Evolutionary conservation across 2,329 filamentous ascomycete genomes (phyloP), one percentile per base, ranked within the genome.

Genomic region (Penicillium sp.): DNA sequence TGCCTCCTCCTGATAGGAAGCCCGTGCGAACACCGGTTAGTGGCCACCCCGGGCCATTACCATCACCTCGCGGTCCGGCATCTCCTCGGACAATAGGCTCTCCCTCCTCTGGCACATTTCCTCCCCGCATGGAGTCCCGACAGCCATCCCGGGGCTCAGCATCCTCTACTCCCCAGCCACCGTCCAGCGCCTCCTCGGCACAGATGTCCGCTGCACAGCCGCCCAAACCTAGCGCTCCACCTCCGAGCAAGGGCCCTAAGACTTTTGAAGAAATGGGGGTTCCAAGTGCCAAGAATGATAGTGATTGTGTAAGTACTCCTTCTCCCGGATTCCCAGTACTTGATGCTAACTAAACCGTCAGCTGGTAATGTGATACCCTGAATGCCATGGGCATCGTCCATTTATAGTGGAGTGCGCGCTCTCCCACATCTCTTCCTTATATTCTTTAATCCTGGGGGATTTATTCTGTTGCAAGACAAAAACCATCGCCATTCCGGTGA

Each of bases 221-320:
- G 14, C 59, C 72, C 19, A 68, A 69, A 52, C 56, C 68, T 26
- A 47, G 55, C 41, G 56, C 56, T 41, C 62, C 58, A 53, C 61
- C 84, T 31, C 61, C 84, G 29, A 83, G 82, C 49, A 90, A 92
- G 70, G 95, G 93, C 11, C 93, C 95, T 1, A 91, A 95, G 67
- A 98, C 95, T 0, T 99, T 99, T 73, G 93, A 97, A 72, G 93
- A 96, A 72, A 99, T 99, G 95, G 95, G 95, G 39, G 93, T 99
- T 66, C 91, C 92, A 7, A 84, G 87, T 68, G 87, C 83, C 48
- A 93, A 95, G 75, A 84, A 88, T 60, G 90, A 96, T n/a, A 85
- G 85, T 64, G 93, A 98, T 76, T 99, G 93, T 80, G 93, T 97
- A 86, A 79, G 84, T 80, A 22, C 55, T 35, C 33, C 3, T 31